A percentile compares a stretch with the other conserved stretches of the same genome.
Evolutionary conservation across 1,139 yeast genomes (phyloP).

Genomic region (Kodamaea sp.): DNA sequence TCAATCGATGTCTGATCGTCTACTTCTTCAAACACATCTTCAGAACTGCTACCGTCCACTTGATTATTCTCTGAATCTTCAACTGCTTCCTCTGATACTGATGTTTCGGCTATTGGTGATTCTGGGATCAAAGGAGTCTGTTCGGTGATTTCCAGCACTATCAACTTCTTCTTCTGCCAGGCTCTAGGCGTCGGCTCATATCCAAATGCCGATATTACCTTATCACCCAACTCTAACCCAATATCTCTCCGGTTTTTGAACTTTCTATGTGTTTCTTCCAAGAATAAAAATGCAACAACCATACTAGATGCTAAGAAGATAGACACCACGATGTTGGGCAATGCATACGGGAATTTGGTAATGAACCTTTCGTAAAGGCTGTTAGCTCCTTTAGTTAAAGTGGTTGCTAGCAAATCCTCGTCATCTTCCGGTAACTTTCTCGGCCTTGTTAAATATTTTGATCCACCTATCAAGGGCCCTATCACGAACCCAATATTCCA

Average conservation of each 20-base stretch:
- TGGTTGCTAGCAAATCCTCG: neutral
- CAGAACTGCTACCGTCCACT: neutral
- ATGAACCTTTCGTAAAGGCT: constrained; percentile 28
- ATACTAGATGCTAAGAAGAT: constrained; percentile 40
- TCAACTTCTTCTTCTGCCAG: constrained; percentile 22
- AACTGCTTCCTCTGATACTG: constrained; percentile 1
- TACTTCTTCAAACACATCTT: neutral
- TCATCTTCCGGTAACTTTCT: constrained; percentile 4
- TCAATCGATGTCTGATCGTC: constrained; percentile 7
- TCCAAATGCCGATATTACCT: constrained; percentile 36
- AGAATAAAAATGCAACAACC: constrained; percentile 47
- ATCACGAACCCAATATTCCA: constrained; percentile 34
- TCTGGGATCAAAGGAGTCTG: constrained; percentile 3
- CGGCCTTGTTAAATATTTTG: constrained; percentile 37
- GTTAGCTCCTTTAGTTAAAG: constrained; percentile 1
- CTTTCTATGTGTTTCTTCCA: constrained; percentile 61
- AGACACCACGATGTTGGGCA: constrained; percentile 60
- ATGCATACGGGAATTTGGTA: constrained; percentile 54
- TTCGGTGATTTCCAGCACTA: neutral
- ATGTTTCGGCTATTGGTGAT: neutral
- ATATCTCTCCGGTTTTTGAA: constrained; percentile 44
- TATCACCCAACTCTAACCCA: constrained; percentile 57
- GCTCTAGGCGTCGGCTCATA: constrained; percentile 32
- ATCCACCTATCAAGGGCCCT: constrained; percentile 57
- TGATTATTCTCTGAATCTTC: neutral